These are phyloP conservation scores for Sequoiadendron giganteum DNA, from an alignment of 75 land plant species.

Conservation along the genomic window DNA sequence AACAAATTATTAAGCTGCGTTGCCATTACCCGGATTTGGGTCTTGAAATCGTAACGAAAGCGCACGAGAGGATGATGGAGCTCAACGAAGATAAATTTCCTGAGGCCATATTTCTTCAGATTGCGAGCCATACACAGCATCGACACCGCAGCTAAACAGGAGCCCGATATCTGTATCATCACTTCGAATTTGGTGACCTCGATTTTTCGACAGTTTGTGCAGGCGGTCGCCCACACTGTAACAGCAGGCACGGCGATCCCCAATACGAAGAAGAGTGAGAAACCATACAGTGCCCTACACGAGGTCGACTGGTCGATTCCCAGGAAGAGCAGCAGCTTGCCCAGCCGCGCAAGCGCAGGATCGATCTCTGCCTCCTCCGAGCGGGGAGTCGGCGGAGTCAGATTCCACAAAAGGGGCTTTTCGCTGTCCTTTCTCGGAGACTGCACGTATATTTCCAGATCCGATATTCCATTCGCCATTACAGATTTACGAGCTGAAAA, in stretches of 20 bases:
- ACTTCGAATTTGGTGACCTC: not conserved
- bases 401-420: not conserved
- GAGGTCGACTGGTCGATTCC: conserved; percentile 6
- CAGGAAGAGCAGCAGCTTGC: not conserved
- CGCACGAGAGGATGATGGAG: conserved; percentile 23
- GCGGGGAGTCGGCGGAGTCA: no score
- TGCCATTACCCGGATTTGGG: conserved; percentile 22
- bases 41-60: conserved; percentile 36
- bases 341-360: conserved; percentile 7
- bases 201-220: not conserved
- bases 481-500: not conserved
- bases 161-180: not conserved
- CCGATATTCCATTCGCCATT: not conserved
- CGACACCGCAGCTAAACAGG: not conserved
- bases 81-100: conserved; percentile 62
- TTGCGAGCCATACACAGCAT: conserved; percentile 49
- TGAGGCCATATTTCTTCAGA: conserved; percentile 64
- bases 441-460: not conserved
- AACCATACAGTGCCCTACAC: not conserved
- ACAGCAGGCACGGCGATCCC: not conserved
- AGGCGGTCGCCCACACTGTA: not conserved
- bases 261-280: not conserved
- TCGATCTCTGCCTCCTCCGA: conserved; percentile 2
- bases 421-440: not conserved
- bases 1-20: no score